Evolutionary conservation across 768 basidiomycete genomes (phyloP), one percentile per base, ranked within the genome.

Genomic region (Termitomyces sp.): DNA sequence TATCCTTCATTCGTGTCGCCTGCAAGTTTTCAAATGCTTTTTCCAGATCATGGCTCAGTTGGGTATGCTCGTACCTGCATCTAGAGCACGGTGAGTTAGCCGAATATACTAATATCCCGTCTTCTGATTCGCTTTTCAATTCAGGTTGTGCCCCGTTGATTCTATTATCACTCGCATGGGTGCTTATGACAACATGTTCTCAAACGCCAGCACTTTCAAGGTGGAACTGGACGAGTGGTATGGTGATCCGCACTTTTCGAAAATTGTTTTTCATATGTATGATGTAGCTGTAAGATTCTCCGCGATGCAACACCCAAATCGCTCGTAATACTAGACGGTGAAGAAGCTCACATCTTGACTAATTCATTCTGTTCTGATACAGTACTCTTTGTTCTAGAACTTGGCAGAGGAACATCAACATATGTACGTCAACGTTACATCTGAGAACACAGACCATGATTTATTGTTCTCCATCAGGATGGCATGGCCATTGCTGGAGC

Each of bases 401-500:
- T 97, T 53, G 95, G 95, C 19, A 77, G 96, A 72, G 97, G 97
- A 27, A 98, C 97, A 1, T 96, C 95, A 0, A 98, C 97, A 23
- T 94, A 85, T 64, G 90, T 92, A 67, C 62, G 73, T 68, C n/a
- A 12, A 19, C 50, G 19, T 1, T 46, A 25, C 6, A 14, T 34
- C 27, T 29, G n/a, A 14, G 9, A 54, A 38, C 12, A 29, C 2
- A 19, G 41, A 27, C 47, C 16, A 31, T 7, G 17, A 12, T 29
- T 40, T 23, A 43, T 5, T n/a, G 53, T 47, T 41, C 29, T 62
- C 25, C n/a, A 8, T 16, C 14, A 93, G 85, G 97, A 99, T 70
- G 97, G 96, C n/a, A 94, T 98, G 92, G 94, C 95, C 7, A 98
- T 98, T 62, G 96, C 97, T 44, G 91, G 89, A 54, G 92, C 96